These are phyloP conservation scores for Hericium rajendrae DNA, from an alignment of 768 basidiomycete species.

Conservation along the genomic window DNA sequence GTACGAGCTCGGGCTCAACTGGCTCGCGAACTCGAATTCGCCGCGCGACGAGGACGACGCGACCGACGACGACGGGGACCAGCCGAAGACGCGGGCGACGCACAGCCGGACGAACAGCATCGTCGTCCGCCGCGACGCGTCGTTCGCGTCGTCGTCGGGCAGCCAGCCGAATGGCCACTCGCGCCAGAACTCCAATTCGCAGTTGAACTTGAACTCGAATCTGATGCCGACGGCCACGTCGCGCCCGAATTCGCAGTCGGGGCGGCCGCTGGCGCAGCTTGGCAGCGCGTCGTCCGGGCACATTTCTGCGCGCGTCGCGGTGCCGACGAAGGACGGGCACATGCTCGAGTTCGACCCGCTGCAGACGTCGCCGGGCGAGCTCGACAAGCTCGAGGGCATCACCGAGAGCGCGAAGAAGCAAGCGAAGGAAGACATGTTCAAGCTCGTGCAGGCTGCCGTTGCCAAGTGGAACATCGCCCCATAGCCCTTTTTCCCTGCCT, in stretches of 20 bases:
- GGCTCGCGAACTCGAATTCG: conserved; percentile 51
- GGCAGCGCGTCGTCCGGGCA: conserved; percentile 14
- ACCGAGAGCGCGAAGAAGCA: conserved; percentile 77
- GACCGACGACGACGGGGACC: conserved; percentile 15
- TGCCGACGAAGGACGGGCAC: conserved; percentile 76
- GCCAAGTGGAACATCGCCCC: conserved; percentile 53
- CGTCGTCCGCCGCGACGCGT: conserved; percentile 50
- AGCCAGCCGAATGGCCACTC: conserved; percentile 7
- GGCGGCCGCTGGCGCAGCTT: background rate
- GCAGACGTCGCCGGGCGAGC: conserved; percentile 54
- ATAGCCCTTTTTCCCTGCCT: background rate
- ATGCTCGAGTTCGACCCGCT: conserved; percentile 82
- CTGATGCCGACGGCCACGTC: conserved; percentile 4
- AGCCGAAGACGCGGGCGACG: conserved; percentile 14
- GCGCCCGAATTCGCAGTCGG: conserved; percentile 15
- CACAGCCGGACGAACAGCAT: conserved; percentile 42
- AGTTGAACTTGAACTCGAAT: conserved; percentile 28
- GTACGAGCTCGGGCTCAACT: conserved; percentile 53
- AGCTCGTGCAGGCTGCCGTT: conserved; percentile 61
- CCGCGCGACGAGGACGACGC: conserved; percentile 27
- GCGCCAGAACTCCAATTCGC: conserved; percentile 12
- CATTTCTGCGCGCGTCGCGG: conserved; percentile 55
- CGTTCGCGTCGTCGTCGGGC: conserved; percentile 20
- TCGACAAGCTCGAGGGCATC: conserved; percentile 72
- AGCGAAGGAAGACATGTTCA: conserved; percentile 66